These are phyloP conservation scores for Corrigiola litoralis DNA, from an alignment of 179 eudicot species.

Conservation along the genomic window DNA sequence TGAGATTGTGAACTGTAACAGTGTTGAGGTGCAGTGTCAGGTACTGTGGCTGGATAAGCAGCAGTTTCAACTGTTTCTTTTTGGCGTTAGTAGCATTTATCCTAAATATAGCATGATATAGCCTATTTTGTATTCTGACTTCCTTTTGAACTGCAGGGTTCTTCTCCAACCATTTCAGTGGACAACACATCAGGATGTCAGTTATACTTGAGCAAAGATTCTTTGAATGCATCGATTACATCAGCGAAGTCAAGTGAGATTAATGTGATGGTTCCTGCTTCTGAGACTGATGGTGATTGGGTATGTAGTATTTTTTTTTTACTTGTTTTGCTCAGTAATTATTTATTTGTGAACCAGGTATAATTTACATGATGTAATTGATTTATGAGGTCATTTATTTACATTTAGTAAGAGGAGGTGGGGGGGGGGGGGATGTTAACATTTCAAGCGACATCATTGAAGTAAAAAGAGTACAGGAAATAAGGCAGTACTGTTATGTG, in stretches of 20 bases:
- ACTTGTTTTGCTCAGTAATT: not conserved
- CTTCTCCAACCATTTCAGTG: slow-evolving; percentile 91
- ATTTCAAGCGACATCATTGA: no score
- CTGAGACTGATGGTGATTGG: slow-evolving; percentile 73
- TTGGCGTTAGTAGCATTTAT: not conserved
- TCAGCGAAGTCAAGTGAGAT: slow-evolving; percentile 96
- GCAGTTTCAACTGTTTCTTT: not conserved
- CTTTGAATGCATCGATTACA: slow-evolving; percentile 72
- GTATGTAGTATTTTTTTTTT: slow-evolving; percentile 43
- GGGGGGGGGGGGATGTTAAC: no score
- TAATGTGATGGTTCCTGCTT: slow-evolving; percentile 86
- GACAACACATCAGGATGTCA: slow-evolving; percentile 96
- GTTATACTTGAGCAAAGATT: slow-evolving; percentile 79
- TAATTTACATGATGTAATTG: not conserved
- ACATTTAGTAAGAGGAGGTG: not conserved
- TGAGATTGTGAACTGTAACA: slow-evolving; percentile 87
- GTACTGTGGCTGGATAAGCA: slow-evolving; percentile 28
- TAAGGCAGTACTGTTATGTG: no score
- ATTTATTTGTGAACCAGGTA: not conserved
- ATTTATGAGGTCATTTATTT: not conserved
- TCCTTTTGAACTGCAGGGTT: slow-evolving; percentile 51
- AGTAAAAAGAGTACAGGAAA: no score
- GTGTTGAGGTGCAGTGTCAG: slow-evolving; percentile 96
- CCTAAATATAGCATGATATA: not conserved
- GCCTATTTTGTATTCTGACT: slow-evolving; percentile 8